Base-by-base conservation (phyloP, 352 stramenopile genomes). In the Globisporangium cylindrosporum region DNA sequence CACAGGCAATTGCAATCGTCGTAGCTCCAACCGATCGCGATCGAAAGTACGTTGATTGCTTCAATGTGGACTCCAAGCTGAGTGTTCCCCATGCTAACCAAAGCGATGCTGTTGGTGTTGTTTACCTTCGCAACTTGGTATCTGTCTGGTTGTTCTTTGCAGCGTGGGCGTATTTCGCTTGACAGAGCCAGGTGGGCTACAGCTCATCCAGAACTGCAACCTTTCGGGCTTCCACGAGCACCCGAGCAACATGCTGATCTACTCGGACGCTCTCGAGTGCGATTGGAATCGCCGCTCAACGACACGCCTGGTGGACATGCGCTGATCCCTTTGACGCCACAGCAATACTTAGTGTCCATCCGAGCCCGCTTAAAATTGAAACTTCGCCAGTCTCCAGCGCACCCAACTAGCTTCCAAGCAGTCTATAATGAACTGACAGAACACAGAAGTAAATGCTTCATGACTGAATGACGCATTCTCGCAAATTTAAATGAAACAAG, bases 141-240 rank as follows among this genome's bases (percentile, higher is more conserved):
- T 46, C 4, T 1, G 1, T 46, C 10, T 46, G 38, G 0, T 70
- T 66, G n/a, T 49, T 15, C 20, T 27, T 56, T 41, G 20, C 48
- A 94, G 85, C 62, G 84, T 97, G 48, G 90, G 90, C 6, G 80
- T 97, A 3, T 97, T 96, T 70, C 85, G 89, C 4, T 65, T 97
- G 51, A 92, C 81, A 3, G 75, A 93, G 61, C 90, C 90, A 15
- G 70, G 73, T 29, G 90, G 90, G 22, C 70, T 97, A 53, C 82
- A 95, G 66, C 64, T 96, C 59, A 97, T 97, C 72, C 90, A 96
- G 74, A 89, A 94, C 63, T 97, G 90, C 76, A 86, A 73, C 51
- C 73, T 96, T 69, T 84, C 82, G 24, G 90, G 90, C 29, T 97
- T 97, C 70, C 90, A 97, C 71, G 78, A 83, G 22, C 90, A 97